phyloP scores from a whole-genome alignment of 768 basidiomycete genomes.

The Panellus pusillus region DNA sequence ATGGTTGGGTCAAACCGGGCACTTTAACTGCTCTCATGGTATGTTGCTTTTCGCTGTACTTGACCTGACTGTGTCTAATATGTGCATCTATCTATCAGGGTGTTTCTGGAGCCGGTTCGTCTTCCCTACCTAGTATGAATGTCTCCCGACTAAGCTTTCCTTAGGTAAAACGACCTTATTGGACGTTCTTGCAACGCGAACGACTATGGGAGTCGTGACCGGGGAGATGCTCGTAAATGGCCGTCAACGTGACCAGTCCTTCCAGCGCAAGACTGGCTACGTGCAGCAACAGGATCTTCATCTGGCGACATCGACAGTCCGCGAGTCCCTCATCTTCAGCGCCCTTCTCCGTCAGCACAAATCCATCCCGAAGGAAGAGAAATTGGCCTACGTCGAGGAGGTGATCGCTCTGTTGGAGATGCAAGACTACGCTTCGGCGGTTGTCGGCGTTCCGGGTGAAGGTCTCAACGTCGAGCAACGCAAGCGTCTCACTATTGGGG shows the following conservation, averaged over 20 bases:
- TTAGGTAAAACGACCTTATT: constrained; percentile 38
- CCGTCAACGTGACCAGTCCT: constrained; percentile 33
- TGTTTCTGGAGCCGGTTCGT: constrained; percentile 14
- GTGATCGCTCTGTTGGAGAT: constrained; percentile 49
- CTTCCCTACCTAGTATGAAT: neutral
- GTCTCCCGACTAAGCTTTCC: neutral
- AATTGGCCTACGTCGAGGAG: constrained; percentile 46
- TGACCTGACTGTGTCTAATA: no score
- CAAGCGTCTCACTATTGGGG: constrained; percentile 54
- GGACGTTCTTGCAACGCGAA: constrained; percentile 47
- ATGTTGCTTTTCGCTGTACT: neutral
- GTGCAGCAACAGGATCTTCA: constrained; percentile 50
- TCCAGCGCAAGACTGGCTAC: constrained; percentile 46
- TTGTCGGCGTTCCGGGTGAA: constrained; percentile 40
- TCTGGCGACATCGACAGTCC: constrained; percentile 50
- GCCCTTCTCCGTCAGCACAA: constrained; percentile 48
- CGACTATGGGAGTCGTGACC: constrained; percentile 47
- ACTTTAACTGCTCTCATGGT: constrained; percentile 54
- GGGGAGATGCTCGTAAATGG: constrained; percentile 48
- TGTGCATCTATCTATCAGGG: neutral
- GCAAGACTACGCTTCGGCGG: constrained; percentile 47
- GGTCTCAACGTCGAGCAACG: constrained; percentile 42
- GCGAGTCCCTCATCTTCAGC: constrained; percentile 46
- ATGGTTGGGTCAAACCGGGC: constrained; percentile 51
- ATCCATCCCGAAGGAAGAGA: constrained; percentile 38